Evolutionary conservation across 305 asterid species (phyloP).

Genomic region (Solanum hybrid): DNA sequence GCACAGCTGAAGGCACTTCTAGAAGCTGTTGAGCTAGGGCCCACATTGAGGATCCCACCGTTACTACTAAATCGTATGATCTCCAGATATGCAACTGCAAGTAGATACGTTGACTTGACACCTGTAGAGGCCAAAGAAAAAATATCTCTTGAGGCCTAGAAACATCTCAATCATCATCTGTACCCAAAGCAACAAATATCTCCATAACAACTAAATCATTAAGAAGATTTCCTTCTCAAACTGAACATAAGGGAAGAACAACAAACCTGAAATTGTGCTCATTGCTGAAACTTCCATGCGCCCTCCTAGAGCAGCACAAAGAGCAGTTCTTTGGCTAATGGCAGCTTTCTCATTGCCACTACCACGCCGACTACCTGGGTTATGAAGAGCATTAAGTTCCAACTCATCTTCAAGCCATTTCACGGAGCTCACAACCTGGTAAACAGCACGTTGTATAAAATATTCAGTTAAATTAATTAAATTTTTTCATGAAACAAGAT

Average conservation of each 20-base stretch:
- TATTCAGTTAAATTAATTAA: background rate
- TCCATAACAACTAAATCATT: background rate
- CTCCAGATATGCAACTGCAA: constrained; percentile 95
- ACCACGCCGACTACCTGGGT: constrained; percentile 94
- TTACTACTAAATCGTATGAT: constrained; percentile 96
- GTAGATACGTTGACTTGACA: constrained; percentile 98
- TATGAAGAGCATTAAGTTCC: constrained; percentile 99
- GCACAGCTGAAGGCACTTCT: constrained; percentile 96
- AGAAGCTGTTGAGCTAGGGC: constrained; percentile 57
- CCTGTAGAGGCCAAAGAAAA: constrained; percentile 45
- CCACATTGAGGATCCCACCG: constrained; percentile 94
- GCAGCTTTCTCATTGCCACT: constrained; percentile 98
- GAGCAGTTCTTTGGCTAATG: constrained; percentile 85
- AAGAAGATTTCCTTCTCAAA: constrained; percentile 11
- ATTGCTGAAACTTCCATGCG: constrained; percentile 88
- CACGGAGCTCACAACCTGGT: constrained; percentile 98
- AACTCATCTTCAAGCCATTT: constrained; percentile 99
- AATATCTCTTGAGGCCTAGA: constrained; percentile 5
- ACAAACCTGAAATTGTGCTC: constrained; percentile 84
- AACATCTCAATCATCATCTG: background rate
- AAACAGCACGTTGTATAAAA: constrained; percentile 1
- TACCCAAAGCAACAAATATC: background rate
- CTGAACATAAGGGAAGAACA: constrained; percentile 4
- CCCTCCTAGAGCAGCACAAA: constrained; percentile 95
- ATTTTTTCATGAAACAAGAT: background rate